Base-by-base conservation (phyloP, 2,329 filamentous ascomycete genomes). In the Bipolaris victoriae region DNA sequence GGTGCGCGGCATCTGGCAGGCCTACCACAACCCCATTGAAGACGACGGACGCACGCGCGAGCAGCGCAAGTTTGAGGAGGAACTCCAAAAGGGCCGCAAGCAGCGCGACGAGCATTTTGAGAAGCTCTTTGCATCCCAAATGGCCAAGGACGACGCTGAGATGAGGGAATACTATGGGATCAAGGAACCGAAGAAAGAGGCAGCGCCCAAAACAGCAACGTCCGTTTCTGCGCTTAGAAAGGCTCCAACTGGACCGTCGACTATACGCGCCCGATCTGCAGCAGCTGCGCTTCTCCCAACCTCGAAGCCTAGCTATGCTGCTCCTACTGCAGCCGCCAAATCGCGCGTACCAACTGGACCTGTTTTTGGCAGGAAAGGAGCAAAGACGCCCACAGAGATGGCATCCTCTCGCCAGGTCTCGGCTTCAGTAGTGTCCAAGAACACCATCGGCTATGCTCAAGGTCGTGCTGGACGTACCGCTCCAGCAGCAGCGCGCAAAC, bases 371-470 rank as follows among this genome's bases (percentile, higher is more conserved):
- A 80, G 77, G 55, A 82, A 82, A 49, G 66, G 76, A 1, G 56
- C 75, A 6, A 71, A 66, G 5, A 65, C 77, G 3, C 56, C 60
- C 5, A 77, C 81, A 2, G 77, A 83, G 58, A 77, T 81, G 0
- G 81, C 81, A n/a, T 71, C 76, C 9, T 81, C 85, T 65, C 85
- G 87, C 45, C 84, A 86, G 62, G 83, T 83, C 7, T 81, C 84
- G 10, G 88, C 89, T 1, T 83, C 85, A 20, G 85, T 85, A 5
- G 87, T 87, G 5, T 96, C 92, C 1, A 86, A 88, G 61, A 93
- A 87, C 53, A 97, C 92, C 0, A 83, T 97, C 40, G 93, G 93
- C 15, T 97, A 96, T 73, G 90, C 86, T 54, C 91, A 90, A 74
- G 92, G 93, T 33, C 86, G 91, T 33, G 79, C 80, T 10, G 79